phyloP scores from a whole-genome alignment of 805 yeast genomes.

The Candida railenensis region DNA sequence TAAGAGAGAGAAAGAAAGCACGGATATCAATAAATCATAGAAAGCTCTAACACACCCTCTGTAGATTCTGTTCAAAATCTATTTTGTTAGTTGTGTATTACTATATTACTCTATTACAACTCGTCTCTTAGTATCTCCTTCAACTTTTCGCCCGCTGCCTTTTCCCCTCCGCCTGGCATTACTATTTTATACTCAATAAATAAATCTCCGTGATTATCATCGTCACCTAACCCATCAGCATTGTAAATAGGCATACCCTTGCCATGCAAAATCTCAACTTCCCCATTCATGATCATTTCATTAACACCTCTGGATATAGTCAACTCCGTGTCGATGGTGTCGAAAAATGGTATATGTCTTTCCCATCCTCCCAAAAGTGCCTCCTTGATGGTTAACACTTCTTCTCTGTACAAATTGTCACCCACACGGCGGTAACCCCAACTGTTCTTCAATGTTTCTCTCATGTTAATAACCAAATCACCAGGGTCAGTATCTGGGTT shows the following conservation, averaged over 20 bases:
- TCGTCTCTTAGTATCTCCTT: conserved; percentile 17
- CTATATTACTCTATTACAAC: too few relatives aligned
- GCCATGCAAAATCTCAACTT: conserved; percentile 66
- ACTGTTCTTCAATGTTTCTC: conserved; percentile 55
- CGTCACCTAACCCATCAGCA: conserved; percentile 24
- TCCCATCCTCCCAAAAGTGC: conserved; percentile 81
- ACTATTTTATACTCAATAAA: conserved; percentile 51
- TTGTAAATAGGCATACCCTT: conserved; percentile 80
- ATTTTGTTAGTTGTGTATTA: too few relatives aligned
- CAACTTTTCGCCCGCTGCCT: conserved; percentile 4
- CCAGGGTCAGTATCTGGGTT: conserved; percentile 84
- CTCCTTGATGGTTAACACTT: conserved; percentile 69
- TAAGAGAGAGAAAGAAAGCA: neutral
- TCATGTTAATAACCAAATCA: conserved; percentile 61
- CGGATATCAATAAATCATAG: neutral
- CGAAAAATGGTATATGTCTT: conserved; percentile 65
- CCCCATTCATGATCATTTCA: conserved; percentile 57
- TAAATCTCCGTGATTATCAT: conserved; percentile 47
- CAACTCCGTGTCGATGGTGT: conserved; percentile 49
- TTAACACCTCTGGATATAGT: conserved; percentile 41
- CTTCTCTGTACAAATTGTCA: conserved; percentile 73
- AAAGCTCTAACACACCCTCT: too few relatives aligned
- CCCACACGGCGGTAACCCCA: conserved; percentile 87
- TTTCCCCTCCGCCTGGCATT: conserved; percentile 17
- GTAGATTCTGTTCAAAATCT: too few relatives aligned